These are phyloP conservation scores for Alternaria rosae DNA, from an alignment of 2,329 filamentous ascomycete genomes.

Conservation along the genomic window DNA sequence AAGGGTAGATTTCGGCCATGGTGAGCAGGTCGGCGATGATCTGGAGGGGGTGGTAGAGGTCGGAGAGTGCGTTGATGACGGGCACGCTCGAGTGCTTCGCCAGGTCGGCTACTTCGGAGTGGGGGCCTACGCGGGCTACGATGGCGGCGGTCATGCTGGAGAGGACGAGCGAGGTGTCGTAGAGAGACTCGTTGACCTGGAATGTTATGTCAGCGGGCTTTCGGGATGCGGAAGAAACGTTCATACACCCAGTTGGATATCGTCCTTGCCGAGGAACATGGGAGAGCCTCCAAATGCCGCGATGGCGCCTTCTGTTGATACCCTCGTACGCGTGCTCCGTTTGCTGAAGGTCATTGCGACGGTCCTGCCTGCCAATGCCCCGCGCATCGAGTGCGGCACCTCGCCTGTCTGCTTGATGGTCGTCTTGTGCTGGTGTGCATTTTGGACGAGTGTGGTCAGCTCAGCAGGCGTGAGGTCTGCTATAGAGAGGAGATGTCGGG, in stretches of 20 bases:
- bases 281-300: conserved; percentile 88
- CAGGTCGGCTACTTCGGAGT: conserved; percentile 58
- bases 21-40: conserved; percentile 94
- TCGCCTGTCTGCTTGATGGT: conserved; percentile 73
- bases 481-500: conserved; percentile 91
- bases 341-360: conserved; percentile 98
- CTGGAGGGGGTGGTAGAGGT: conserved; percentile 92
- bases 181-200: conserved; percentile 89
- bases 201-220: conserved; percentile 11
- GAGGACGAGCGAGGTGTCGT: conserved; percentile 89
- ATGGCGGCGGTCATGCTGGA: conserved; percentile 70
- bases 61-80: conserved; percentile 71
- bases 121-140: conserved; percentile 61
- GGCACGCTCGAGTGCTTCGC: conserved; percentile 59
- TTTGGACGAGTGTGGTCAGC: conserved; percentile 80
- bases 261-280: conserved; percentile 95
- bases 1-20: conserved; percentile 78
- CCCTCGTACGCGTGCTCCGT: conserved; percentile 88
- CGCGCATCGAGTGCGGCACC: conserved; percentile 65
- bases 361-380: conserved; percentile 75
- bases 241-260: conserved; percentile 90
- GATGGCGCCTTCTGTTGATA: conserved; percentile 92
- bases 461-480: conserved; percentile 82
- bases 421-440: conserved; percentile 79
- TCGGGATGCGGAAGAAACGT: not conserved